A percentile compares a stretch with the other conserved stretches of the same genome.
phyloP scores from a whole-genome alignment of 345 rosid species.

The Raphanus sativus region DNA sequence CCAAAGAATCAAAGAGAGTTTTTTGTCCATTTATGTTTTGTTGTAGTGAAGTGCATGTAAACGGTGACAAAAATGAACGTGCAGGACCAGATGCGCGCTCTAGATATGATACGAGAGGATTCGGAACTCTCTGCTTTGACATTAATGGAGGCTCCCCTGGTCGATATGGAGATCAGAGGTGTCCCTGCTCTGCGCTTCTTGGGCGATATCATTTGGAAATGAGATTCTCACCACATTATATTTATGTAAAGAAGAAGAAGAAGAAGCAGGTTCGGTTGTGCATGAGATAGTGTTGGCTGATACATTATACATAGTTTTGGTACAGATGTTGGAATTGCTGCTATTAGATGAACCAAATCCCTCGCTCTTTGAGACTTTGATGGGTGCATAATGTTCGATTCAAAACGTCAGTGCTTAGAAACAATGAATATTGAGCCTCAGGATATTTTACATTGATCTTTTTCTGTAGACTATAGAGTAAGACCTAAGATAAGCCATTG shows the following conservation, averaged over 20 bases:
- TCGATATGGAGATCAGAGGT: slow-evolving; percentile 95
- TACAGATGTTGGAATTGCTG: not conserved
- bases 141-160: slow-evolving; percentile 76
- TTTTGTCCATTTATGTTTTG: not conserved
- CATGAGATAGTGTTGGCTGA: slow-evolving; percentile 1
- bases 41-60: not conserved
- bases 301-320: slow-evolving; percentile 24
- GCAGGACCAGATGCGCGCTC: slow-evolving; percentile 95
- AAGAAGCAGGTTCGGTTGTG: slow-evolving; percentile 25
- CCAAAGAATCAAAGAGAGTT: not conserved
- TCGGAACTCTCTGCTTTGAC: slow-evolving; percentile 70
- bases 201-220: slow-evolving; percentile 95
- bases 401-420: not conserved
- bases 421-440: slow-evolving; percentile 19
- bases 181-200: slow-evolving; percentile 87
- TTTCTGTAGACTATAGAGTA: slow-evolving; percentile 1
- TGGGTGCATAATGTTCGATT: slow-evolving; percentile 3
- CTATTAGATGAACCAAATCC: not conserved
- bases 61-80: slow-evolving; percentile 2
- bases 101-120: slow-evolving; percentile 76
- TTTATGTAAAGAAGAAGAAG: not conserved
- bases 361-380: not conserved
- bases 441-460: slow-evolving; percentile 2
- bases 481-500: slow-evolving; percentile 25
- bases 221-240: slow-evolving; percentile 23